These are phyloP conservation scores for Blastobotrys elegans DNA, from an alignment of 1,139 yeast genomes.

Conservation along the genomic window DNA sequence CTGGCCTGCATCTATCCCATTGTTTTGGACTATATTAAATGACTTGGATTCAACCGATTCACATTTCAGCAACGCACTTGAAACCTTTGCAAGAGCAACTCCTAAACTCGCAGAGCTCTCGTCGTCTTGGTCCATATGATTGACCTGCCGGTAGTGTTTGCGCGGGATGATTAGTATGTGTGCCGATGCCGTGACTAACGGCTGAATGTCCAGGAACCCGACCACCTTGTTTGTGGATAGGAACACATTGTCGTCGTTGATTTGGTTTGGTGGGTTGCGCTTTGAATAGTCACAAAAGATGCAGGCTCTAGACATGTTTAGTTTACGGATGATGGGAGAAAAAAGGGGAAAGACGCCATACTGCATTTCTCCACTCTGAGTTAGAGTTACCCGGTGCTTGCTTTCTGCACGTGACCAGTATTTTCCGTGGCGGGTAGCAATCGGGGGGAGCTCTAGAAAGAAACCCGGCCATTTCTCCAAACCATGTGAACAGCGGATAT, in stretches of 20 bases:
- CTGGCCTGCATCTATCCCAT: constrained; percentile 84
- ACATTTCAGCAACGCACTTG: constrained; percentile 42
- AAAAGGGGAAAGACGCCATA: too few species aligned
- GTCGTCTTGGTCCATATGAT: constrained; percentile 67
- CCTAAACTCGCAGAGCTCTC: constrained; percentile 70
- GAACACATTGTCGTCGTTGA: constrained; percentile 22
- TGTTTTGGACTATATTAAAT: constrained; percentile 78
- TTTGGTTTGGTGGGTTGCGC: constrained; percentile 19
- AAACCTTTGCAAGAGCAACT: constrained; percentile 57
- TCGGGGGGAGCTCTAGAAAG: too few species aligned
- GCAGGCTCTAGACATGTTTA: too few species aligned
- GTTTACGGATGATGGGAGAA: too few species aligned
- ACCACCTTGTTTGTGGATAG: constrained; percentile 27
- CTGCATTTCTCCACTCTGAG: too few species aligned
- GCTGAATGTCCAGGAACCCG: constrained; percentile 79
- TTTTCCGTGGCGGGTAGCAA: too few species aligned
- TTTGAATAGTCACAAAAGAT: constrained; percentile 27
- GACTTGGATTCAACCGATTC: constrained; percentile 60
- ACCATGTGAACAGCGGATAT: too few species aligned
- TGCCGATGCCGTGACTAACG: constrained; percentile 54
- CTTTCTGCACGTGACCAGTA: too few species aligned
- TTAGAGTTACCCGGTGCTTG: too few species aligned
- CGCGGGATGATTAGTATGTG: constrained; percentile 80
- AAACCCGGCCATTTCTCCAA: too few species aligned
- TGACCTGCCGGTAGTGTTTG: constrained; percentile 73